Evolutionary conservation across 805 yeast species (phyloP).

Genomic region (Phaffomyces opuntiae): DNA sequence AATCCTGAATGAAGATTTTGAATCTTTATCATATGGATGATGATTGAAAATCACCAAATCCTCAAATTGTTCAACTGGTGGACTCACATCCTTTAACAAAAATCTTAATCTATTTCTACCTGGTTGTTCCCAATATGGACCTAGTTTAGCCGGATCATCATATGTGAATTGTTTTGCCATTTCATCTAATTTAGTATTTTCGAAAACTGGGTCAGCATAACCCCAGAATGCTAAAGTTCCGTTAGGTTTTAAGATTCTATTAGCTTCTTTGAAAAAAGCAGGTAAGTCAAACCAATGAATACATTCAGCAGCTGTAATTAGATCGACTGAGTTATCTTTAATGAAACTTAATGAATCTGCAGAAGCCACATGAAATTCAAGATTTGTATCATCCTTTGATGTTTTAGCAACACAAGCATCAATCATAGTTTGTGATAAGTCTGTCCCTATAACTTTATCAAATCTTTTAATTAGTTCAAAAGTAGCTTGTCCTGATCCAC

Average conservation of each 20-base stretch:
- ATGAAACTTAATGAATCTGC: constrained; percentile 22
- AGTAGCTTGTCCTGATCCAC: constrained; percentile 77
- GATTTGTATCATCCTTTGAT: constrained; percentile 6
- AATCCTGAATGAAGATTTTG: constrained; percentile 12
- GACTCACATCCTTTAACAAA: constrained; percentile 34
- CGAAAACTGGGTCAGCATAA: constrained; percentile 64
- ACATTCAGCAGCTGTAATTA: constrained; percentile 77
- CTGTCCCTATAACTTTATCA: constrained; percentile 53
- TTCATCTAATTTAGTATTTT: constrained; percentile 48
- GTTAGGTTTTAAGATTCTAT: constrained; percentile 42
- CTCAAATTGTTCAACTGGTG: constrained; percentile 35
- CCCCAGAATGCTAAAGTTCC: constrained; percentile 79
- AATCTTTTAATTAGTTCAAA: constrained; percentile 40
- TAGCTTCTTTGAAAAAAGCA: constrained; percentile 42
- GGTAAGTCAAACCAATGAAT: constrained; percentile 77
- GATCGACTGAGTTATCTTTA: constrained; percentile 41
- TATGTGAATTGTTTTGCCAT: constrained; percentile 46
- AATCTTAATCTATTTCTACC: constrained; percentile 54
- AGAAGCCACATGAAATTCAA: constrained; percentile 17
- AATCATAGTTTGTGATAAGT: constrained; percentile 53
- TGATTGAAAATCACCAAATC: constrained; percentile 31
- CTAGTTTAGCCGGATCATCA: constrained; percentile 40
- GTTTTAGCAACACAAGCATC: constrained; percentile 30
- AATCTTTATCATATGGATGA: constrained; percentile 15
- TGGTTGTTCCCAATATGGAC: constrained; percentile 82